These are phyloP conservation scores for Tricholoma terreum DNA, from an alignment of 768 basidiomycete species.

Conservation along the genomic window DNA sequence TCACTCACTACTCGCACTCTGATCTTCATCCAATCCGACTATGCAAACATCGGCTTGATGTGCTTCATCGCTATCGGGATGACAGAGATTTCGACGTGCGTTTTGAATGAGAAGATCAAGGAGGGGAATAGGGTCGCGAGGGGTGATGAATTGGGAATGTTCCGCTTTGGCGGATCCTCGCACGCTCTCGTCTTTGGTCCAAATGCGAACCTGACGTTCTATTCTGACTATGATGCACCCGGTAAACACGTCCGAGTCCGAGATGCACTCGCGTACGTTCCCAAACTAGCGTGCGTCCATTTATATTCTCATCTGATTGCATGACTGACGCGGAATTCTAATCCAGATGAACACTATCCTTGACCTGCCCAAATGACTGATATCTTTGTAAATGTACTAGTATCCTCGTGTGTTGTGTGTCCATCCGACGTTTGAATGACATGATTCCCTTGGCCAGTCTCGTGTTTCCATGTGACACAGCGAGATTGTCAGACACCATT, in stretches of 20 bases:
- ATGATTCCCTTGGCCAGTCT: no score
- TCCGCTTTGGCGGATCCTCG: constrained; percentile 56
- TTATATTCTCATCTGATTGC: no score
- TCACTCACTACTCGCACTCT: constrained; percentile 47
- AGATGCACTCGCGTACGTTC: constrained; percentile 94
- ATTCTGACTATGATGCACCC: no score
- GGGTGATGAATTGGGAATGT: constrained; percentile 58
- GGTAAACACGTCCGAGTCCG: constrained; percentile 55
- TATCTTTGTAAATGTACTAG: no score
- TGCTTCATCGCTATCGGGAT: constrained; percentile 58
- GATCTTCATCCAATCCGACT: constrained; percentile 53
- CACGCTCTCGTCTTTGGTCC: not conserved
- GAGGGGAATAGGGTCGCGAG: constrained; percentile 26
- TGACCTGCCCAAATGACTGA: no score
- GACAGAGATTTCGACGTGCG: constrained; percentile 58
- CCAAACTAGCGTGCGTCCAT: constrained; percentile 77
- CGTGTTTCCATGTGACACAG: no score
- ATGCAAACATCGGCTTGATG: constrained; percentile 47
- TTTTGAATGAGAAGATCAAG: constrained; percentile 40
- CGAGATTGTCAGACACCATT: no score
- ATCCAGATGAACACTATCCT: no score
- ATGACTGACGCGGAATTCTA: no score
- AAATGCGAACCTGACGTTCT: not conserved
- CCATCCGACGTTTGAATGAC: no score
- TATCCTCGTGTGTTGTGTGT: no score